phyloP scores from a whole-genome alignment of 1,139 yeast genomes.

The Eremothecium gossypii region DNA sequence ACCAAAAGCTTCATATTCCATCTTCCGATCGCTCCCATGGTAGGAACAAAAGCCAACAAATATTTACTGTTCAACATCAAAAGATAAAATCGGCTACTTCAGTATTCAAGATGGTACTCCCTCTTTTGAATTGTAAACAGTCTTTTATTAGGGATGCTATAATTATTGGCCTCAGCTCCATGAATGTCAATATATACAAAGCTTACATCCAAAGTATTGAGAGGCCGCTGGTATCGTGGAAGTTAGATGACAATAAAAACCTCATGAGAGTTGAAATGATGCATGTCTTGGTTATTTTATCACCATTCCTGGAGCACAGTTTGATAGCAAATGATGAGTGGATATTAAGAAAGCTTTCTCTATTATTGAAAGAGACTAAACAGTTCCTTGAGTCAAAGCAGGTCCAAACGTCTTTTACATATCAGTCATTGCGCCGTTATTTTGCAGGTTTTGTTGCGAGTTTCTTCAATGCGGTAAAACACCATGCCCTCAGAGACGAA shows the following conservation, averaged over 20 bases:
- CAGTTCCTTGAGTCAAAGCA: conserved; percentile 48
- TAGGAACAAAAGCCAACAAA: conserved; percentile 60
- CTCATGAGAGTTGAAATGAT: conserved; percentile 66
- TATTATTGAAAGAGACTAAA: conserved; percentile 58
- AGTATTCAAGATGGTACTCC: conserved; percentile 79
- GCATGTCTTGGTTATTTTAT: conserved; percentile 65
- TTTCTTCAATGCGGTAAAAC: conserved; percentile 47
- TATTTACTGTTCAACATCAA: conserved; percentile 77
- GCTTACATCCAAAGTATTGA: conserved; percentile 76
- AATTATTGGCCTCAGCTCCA: conserved; percentile 76
- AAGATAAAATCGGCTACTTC: conserved; percentile 89
- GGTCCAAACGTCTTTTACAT: conserved; percentile 60
- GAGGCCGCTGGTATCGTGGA: conserved; percentile 53
- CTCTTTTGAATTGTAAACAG: conserved; percentile 65
- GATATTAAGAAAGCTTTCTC: conserved; percentile 55
- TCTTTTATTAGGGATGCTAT: conserved; percentile 73
- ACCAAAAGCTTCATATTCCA: conserved; percentile 64
- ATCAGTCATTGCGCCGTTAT: conserved; percentile 68
- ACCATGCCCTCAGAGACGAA: conserved; percentile 30
- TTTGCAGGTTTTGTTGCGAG: conserved; percentile 72
- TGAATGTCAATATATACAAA: conserved; percentile 80
- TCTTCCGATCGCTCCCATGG: conserved; percentile 28
- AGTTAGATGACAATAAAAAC: conserved; percentile 30
- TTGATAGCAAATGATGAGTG: conserved; percentile 55
- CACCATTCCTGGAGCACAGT: conserved; percentile 49